Percentiles rank a stretch among this genome's conserved stretches.
Evolutionary conservation across 2,329 filamentous ascomycete species (phyloP).

Genomic region (Teratosphaeria nubilosa): DNA sequence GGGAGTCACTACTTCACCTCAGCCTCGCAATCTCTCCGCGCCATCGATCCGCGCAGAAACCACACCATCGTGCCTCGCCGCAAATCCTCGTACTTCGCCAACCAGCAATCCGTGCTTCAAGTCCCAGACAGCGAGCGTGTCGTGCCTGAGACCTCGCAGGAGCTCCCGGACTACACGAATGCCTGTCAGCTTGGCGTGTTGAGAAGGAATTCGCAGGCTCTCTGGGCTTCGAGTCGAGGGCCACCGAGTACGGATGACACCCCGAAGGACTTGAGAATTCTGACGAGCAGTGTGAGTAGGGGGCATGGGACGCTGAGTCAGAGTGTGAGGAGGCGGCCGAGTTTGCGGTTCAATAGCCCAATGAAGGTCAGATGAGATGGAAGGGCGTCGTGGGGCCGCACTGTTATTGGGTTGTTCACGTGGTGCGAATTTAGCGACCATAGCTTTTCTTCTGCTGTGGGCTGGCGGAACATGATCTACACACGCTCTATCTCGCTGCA

Average conservation of each 20-base stretch:
- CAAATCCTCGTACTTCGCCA: constrained; percentile 4
- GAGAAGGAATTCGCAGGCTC: constrained; percentile 4
- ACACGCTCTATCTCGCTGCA: too few relatives aligned
- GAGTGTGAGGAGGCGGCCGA: constrained; percentile 13
- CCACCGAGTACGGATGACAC: constrained; percentile 7
- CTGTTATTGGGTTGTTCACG: background rate
- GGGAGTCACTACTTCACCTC: constrained; percentile 17
- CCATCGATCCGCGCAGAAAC: constrained; percentile 3
- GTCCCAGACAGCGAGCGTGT: constrained; percentile 13
- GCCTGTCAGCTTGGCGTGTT: constrained; percentile 8
- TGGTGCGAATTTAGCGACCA: background rate
- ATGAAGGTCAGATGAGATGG: constrained; percentile 7
- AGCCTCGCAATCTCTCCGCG: constrained; percentile 9
- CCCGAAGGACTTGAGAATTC: constrained; percentile 11
- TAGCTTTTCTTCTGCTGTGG: background rate
- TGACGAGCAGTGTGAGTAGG: constrained; percentile 18
- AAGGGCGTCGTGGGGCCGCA: background rate
- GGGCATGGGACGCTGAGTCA: constrained; percentile 20
- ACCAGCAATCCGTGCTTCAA: constrained; percentile 7
- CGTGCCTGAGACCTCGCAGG: constrained; percentile 16
- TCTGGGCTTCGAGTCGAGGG: constrained; percentile 4
- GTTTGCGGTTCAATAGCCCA: constrained; percentile 17
- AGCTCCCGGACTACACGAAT: constrained; percentile 8
- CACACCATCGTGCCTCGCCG: constrained; percentile 5
- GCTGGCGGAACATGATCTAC: background rate